Evolutionary conservation across 768 basidiomycete species (phyloP), one percentile per base, ranked within the genome.

Genomic region (Mycena galopus): DNA sequence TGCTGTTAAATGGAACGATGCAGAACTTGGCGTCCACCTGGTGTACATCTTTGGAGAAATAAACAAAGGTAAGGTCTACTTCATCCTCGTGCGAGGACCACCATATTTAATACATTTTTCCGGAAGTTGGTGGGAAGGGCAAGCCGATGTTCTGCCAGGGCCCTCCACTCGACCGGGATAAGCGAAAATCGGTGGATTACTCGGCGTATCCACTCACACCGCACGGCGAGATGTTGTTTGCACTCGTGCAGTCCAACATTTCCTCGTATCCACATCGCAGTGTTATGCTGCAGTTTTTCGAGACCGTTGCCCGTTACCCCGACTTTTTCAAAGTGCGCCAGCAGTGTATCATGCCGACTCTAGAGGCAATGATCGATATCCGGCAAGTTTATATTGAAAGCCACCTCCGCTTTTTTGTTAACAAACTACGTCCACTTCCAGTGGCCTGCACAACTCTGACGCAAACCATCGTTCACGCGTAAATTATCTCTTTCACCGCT

Each of bases 281-380:
- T 16, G 97, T 98, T 23, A 86, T 90, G 10, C 87, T 97, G 81
- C 96, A 97, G 78, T 96, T 95, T 81, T 98, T 98, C 74, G 98
- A 99, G 82, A 94, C 94, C 6, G 89, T 89, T 14, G 89, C 94
- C n/a, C 90, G 98, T 58, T 99, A 99, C 79, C 89, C 91, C 39
- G 98, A 99, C 77, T 99, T 99, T 81, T 99, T 98, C 91, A 96
- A 94, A 81, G 92, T 96, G 27, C 91, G 96, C 73, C 94, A 93
- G 76, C 94, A 95, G 67, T 95, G 92, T 76, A 94, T 98, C 63
- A 86, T 95, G 76, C 94, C 95, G 2, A 90, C 95, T 2, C 84
- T 99, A 35, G 93, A 96, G 76, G 94, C 94, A 14, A 94, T 99
- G 88, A 88, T 99, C 30, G 95, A 94, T 77, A 69, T 81, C 70